Evolutionary conservation across 2,329 filamentous ascomycete genomes (phyloP).

Genomic region (Chaetomium sp.): DNA sequence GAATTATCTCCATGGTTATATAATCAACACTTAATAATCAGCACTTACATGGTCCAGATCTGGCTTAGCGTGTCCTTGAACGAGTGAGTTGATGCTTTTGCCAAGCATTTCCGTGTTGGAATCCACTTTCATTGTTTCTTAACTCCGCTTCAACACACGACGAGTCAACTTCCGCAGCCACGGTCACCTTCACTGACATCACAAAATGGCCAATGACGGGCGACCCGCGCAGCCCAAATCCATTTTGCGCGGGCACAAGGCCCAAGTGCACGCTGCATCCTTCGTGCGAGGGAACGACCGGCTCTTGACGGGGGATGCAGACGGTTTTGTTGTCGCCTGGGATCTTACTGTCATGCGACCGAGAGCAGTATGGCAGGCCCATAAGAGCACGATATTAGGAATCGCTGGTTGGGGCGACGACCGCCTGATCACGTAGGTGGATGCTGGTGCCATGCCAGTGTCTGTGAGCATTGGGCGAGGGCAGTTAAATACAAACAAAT

Average conservation of each 20-base stretch:
- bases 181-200: background rate
- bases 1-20: too few species aligned
- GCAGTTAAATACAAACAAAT: background rate
- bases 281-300: conserved; percentile 75
- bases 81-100: too few species aligned
- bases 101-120: too few species aligned
- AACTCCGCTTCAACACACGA: background rate
- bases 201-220: conserved; percentile 34
- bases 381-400: conserved; percentile 75
- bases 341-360: conserved; percentile 79
- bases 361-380: conserved; percentile 82
- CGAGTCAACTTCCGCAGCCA: too few species aligned
- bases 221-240: conserved; percentile 51
- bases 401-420: conserved; percentile 71
- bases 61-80: background rate
- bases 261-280: conserved; percentile 74
- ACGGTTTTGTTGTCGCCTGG: conserved; percentile 89
- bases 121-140: background rate
- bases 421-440: conserved; percentile 76
- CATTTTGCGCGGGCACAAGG: conserved; percentile 82
- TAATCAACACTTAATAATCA: too few species aligned
- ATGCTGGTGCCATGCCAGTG: conserved; percentile 8
- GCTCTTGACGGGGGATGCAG: conserved; percentile 83
- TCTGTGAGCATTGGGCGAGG: background rate
- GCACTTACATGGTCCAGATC: background rate